Base-by-base conservation (phyloP, 805 yeast genomes). In the Candida sanyiensis region DNA sequence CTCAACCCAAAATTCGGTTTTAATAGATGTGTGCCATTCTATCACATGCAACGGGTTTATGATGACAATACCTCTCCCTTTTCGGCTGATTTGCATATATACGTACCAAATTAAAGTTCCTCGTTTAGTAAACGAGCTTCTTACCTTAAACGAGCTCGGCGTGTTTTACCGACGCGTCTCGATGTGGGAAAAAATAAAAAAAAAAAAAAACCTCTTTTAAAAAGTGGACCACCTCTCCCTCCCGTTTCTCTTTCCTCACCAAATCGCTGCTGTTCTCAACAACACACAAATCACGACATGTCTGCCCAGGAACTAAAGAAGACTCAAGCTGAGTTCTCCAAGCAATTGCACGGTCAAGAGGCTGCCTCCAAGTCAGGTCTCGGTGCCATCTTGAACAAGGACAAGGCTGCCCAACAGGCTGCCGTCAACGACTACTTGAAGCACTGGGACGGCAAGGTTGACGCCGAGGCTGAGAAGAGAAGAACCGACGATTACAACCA, bases 381-480 rank as follows among this genome's bases (percentile, higher is more conserved):
- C 47, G 58, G 74, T 25, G 96, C 97, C 23, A 72, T 88, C 51
- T 58, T 86, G 42, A 63, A 78, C 50, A 93, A 93, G 69, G 74
- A 87, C 64, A 76, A 77, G 50, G 72, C 72, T 33, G 97, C 90
- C 29, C 85, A 85, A 56, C 73, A 75, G 49, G 83, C 81, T 36
- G 97, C 97, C 38, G 79, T 78, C 49, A 81, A 77, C 48, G 95
- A 93, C 43, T 90, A 93, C 66, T 83, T 93, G 75, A 85, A 86
- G 70, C 95, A 88, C 68, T 90, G 97, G 97, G 96, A 90, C 59
- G 95, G 95, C 56, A 84, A 84, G 61, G 80, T 85, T 17, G 78
- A 78, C 50, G 61, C 73, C 43, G 77, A 73, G 45, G 83, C 93
- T 58, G 83, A 88, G 67, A 67, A 75, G 37, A 53, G 73, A 59